Base-by-base conservation (phyloP, 2,329 filamentous ascomycete genomes). In the Fusarium lateritium region DNA sequence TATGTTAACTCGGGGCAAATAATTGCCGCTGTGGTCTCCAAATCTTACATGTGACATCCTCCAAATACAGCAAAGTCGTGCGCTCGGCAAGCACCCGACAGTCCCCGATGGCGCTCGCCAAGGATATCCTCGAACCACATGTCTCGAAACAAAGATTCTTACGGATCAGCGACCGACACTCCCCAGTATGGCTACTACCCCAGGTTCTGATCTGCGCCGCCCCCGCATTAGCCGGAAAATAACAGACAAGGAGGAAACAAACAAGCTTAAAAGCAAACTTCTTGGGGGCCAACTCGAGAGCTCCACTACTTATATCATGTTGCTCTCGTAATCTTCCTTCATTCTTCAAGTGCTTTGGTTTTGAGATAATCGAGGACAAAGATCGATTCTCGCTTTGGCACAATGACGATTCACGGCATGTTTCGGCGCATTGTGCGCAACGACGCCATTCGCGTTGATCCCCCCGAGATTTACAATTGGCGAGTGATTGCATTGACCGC, bases 401-500 rank as follows among this genome's bases (percentile, higher is more conserved):
- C 49, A 10, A 74, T 73, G 71, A 65, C 67, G 13, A 67, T 74
- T 38, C 63, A 70, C 17, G 56, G 64, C 11, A 38, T 76, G 36
- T 58, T 76, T 26, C 69, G 69, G 39, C 73, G 73, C 59, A 83
- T 86, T 67, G 82, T 85, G 66, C 82, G 81, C 72, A 86, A 86
- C 76, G 83, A 92, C 73, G 87, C 90, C 56, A 91, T 92, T 83
- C 88, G 84, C 76, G 80, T 82, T 53, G 90, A 92, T 75, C 90
- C 90, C 15, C 83, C 84, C 17, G 87, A 92, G 77, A 88, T 92
- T 62, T 92, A 92, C 77, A 89, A 89, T 73, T 92, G 90, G 89
- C 85, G 89, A 53, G 88, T 91, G 6, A 91, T 89, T 65, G 80
- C 87, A 51, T 80, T 92, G 58, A 89, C 90, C 22, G 88, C 84